Evolutionary conservation across 495 filamentous ascomycete species (phyloP), one percentile per base, ranked within the genome.

Genomic region (Penicillium arizonense): DNA sequence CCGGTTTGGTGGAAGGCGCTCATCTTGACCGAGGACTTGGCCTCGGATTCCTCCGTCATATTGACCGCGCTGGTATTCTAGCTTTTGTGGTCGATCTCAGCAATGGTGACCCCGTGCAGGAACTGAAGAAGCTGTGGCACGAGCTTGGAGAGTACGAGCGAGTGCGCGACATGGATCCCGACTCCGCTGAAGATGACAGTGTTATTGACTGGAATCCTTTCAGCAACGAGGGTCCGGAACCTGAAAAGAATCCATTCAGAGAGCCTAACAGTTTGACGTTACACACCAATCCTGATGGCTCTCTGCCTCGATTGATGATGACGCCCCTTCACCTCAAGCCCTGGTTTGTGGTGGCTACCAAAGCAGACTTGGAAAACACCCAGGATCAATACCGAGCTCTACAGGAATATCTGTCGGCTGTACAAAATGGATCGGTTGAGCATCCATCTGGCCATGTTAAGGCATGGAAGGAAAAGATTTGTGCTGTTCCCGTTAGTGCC

Each of bases 261-360:
- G 64, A 34, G 50, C 41, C 6, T 57, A 67, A 34, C 55, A 61
- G 14, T 65, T 65, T 18, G 63, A 62, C 7, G 48, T 32, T 39
- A 44, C 55, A 38, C 40, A 45, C 26, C 50, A 28, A 33, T 40
- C 62, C 4, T 26, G 47, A 48, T 30, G 51, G 60, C 1, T 44
- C 61, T 12, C 62, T 76, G 14, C 73, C 72, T 38, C 61, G 53
- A 7, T 64, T 77, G 12, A 38, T 55, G 11, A 68, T 78, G 24
- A 77, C 87, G 13, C 83, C 88, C 37, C 88, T 95, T 42, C 87
- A 88, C 13, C 78, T 78, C 9, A 98, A 98, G 67, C 91, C 93
- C 5, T 98, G 95, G 95, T 94, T 96, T 59, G 92, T 97, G 1
- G 88, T 97, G 33, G 95, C 91, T 8, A 96, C 92, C 33, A 98